These are phyloP conservation scores for Fraxinus paxiana DNA, from an alignment of 305 asterid species.

Conservation along the genomic window DNA sequence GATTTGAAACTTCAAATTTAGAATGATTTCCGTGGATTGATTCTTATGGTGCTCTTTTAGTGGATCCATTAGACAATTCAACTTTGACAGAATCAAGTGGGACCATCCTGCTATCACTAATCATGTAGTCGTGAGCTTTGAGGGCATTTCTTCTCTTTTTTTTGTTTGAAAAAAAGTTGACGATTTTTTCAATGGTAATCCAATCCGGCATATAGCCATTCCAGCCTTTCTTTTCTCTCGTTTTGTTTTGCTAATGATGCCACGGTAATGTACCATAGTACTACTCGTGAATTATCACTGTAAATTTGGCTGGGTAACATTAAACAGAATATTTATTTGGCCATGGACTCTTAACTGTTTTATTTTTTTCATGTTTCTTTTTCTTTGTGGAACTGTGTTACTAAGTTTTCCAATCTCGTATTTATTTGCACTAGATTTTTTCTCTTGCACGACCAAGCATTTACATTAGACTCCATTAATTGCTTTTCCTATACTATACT, in stretches of 20 bases:
- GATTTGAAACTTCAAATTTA: neutral
- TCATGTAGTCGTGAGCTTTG: neutral
- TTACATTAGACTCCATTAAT: neutral
- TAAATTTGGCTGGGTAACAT: neutral
- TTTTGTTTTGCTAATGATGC: neutral
- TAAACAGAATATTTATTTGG: neutral
- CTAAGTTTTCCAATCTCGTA: neutral
- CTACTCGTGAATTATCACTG: neutral
- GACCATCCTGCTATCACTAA: neutral
- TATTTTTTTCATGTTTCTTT: neutral
- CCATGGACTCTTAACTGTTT: neutral
- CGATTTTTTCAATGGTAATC: neutral
- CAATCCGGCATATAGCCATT: neutral
- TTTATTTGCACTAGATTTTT: neutral
- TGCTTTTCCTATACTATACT: conserved; percentile 8
- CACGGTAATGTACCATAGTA: neutral
- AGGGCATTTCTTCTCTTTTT: too few species aligned
- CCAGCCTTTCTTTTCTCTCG: neutral
- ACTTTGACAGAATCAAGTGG: neutral
- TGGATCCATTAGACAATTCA: neutral
- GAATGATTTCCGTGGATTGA: neutral
- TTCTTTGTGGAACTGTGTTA: neutral
- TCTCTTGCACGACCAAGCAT: neutral
- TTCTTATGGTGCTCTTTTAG: neutral
- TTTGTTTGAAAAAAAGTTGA: neutral